A percentile compares a stretch with the other conserved stretches of the same genome.
Evolutionary conservation across 2,329 filamentous ascomycete species (phyloP).

Genomic region (Fusarium mundagurra): DNA sequence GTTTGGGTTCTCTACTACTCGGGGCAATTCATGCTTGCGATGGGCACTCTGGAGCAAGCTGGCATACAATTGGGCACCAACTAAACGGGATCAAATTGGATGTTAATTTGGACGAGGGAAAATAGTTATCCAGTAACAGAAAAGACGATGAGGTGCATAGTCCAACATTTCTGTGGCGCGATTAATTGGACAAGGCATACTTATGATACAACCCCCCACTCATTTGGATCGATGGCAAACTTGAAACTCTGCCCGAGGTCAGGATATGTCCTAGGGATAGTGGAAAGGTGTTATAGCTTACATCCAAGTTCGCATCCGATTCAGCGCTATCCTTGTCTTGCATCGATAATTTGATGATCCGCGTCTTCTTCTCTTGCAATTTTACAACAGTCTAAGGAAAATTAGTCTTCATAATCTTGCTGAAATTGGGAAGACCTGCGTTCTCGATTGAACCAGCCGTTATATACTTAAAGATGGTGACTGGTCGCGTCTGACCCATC

Average conservation of each 20-base stretch:
- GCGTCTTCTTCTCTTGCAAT: not conserved
- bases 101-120: rapidly evolving
- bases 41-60: not conserved
- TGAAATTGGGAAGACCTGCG: rapidly evolving
- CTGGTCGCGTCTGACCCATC: not conserved
- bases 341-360: constrained; percentile 10
- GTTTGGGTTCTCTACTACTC: not conserved
- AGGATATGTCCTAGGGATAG: rapidly evolving
- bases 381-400: rapidly evolving
- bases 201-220: not conserved
- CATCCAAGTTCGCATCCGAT: not conserved
- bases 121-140: rapidly evolving
- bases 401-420: rapidly evolving
- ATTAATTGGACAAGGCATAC: not conserved
- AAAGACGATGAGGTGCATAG: rapidly evolving
- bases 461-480: not conserved
- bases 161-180: not conserved
- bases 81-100: not conserved
- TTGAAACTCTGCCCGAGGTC: not conserved
- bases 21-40: not conserved
- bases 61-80: not conserved
- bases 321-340: not conserved
- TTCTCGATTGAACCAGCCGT: not conserved
- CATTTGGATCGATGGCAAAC: not conserved
- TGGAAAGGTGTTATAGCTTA: rapidly evolving